Conservation (phyloP, 345 rosid species). For the Ailanthus altissimus region DNA sequence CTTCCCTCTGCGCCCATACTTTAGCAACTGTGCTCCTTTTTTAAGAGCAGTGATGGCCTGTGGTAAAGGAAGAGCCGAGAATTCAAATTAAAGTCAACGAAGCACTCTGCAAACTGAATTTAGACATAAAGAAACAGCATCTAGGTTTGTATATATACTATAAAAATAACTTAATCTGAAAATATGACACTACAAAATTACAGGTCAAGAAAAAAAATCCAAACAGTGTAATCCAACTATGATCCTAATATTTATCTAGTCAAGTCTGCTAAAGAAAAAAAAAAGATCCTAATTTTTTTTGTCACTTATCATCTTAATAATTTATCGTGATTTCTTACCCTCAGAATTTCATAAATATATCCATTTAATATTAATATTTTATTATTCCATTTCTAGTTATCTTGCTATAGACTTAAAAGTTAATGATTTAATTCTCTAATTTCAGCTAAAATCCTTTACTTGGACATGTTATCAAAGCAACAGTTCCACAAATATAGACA, state of each 20-base stretch:
- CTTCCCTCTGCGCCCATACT: conserved; percentile 83
- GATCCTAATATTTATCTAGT: not conserved
- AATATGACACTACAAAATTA: not conserved
- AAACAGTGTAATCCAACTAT: not conserved
- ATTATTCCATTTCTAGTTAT: not conserved
- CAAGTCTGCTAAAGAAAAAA: not conserved
- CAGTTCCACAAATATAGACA: no score
- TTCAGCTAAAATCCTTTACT: no score
- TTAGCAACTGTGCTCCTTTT: conserved; percentile 74
- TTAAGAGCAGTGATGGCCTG: conserved; percentile 82
- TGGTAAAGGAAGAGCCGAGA: conserved; percentile 19
- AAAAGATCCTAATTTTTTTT: not conserved
- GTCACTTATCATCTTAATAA: not conserved
- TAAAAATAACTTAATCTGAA: not conserved
- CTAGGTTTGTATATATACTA: not conserved
- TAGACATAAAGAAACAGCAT: not conserved
- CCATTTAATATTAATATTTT: not conserved
- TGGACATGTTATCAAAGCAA: no score
- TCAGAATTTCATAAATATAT: not conserved
- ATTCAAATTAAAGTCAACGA: not conserved
- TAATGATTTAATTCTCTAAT: not conserved
- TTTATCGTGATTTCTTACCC: not conserved
- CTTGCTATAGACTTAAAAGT: not conserved
- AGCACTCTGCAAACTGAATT: conserved; percentile 8
- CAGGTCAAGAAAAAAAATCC: not conserved